These are phyloP conservation scores for Phytopythium litorale DNA, from an alignment of 352 stramenopile species.

Conservation along the genomic window DNA sequence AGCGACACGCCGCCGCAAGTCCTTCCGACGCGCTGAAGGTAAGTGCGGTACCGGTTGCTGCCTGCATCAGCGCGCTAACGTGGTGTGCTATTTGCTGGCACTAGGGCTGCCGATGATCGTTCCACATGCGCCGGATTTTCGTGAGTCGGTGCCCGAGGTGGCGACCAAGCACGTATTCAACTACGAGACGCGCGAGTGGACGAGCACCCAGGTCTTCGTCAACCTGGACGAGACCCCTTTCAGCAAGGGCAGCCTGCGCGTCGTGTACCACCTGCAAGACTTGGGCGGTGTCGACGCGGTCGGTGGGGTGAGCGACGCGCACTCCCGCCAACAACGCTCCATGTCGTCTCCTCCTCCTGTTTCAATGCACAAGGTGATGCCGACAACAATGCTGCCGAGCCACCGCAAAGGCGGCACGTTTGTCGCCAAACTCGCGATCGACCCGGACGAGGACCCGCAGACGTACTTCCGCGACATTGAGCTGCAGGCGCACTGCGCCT, in stretches of 20 bases:
- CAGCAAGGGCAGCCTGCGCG: constrained; percentile 73
- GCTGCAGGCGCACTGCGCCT: constrained; percentile 79
- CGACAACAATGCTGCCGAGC: neutral
- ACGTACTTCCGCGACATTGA: constrained; percentile 90
- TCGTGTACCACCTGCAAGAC: constrained; percentile 81
- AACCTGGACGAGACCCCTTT: constrained; percentile 79
- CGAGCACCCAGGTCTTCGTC: constrained; percentile 59
- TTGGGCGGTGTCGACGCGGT: constrained; percentile 24
- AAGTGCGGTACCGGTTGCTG: neutral
- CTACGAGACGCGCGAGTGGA: constrained; percentile 72
- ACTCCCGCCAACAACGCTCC: constrained; percentile 15
- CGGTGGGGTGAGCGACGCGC: constrained; percentile 1
- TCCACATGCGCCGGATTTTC: constrained; percentile 70
- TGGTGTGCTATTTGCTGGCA: neutral
- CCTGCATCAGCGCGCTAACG: neutral
- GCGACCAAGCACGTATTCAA: constrained; percentile 81
- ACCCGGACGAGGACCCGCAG: constrained; percentile 82
- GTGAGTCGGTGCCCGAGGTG: constrained; percentile 44
- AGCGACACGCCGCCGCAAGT: constrained; percentile 29
- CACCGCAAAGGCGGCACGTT: constrained; percentile 36
- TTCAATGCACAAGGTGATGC: neutral
- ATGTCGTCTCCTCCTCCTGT: constrained; percentile 16
- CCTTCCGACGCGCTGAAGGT: constrained; percentile 31
- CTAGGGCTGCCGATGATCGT: constrained; percentile 69
- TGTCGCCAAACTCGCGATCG: constrained; percentile 85